These are phyloP conservation scores for Persicaria maculosa DNA, from an alignment of 148 eudicot species.

Conservation along the genomic window DNA sequence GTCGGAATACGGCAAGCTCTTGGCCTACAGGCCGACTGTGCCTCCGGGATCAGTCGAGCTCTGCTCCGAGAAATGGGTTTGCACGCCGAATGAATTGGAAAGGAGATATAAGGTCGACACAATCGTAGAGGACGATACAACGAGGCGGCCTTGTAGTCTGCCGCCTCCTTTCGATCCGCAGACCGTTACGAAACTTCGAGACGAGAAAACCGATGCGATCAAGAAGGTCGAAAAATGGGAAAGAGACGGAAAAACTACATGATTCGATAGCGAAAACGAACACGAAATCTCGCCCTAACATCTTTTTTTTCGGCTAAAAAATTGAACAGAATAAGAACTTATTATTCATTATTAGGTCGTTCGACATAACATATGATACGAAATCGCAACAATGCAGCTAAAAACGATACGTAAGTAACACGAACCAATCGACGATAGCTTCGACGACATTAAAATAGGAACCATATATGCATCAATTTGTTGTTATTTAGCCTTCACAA, in stretches of 20 bases:
- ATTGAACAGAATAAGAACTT: too few relatives aligned
- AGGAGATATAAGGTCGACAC: slow-evolving; percentile 23
- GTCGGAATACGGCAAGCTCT: slow-evolving; percentile 28
- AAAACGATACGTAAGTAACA: not conserved
- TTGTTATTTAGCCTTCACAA: slow-evolving; percentile 1
- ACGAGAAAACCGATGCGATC: not conserved
- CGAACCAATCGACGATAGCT: not conserved
- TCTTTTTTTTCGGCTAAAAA: too few relatives aligned
- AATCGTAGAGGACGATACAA: slow-evolving; percentile 17
- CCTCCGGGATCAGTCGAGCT: slow-evolving; percentile 25
- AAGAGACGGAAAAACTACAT: not conserved
- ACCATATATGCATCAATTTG: not conserved
- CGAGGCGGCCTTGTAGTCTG: slow-evolving; percentile 22
- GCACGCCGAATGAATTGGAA: slow-evolving; percentile 19
- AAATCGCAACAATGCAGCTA: not conserved
- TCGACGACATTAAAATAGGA: not conserved
- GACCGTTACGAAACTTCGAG: slow-evolving; percentile 1
- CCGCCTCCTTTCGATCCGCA: slow-evolving; percentile 18
- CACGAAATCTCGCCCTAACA: too few relatives aligned
- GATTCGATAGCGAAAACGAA: not conserved
- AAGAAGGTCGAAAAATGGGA: slow-evolving; percentile 5
- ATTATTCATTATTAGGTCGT: too few relatives aligned
- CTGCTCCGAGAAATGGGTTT: slow-evolving; percentile 29
- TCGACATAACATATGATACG: too few relatives aligned
- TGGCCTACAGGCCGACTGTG: slow-evolving; percentile 28